Conservation (phyloP, 129 eudicot genomes). For the Apium graveolens region DNA sequence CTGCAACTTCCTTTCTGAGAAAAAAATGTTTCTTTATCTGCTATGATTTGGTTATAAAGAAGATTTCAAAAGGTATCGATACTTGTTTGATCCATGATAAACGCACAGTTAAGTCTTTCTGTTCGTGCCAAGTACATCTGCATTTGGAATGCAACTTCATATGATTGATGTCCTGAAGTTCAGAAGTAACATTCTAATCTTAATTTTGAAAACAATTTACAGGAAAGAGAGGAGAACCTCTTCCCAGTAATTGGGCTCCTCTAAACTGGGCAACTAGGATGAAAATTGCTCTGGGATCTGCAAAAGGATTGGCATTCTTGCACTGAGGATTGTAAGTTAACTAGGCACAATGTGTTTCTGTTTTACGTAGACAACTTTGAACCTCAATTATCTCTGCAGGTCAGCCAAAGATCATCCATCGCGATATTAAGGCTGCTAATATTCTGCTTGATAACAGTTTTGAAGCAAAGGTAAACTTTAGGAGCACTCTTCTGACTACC, state of each 20-base stretch:
- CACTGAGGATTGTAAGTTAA: constrained; percentile 82
- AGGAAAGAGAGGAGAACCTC: constrained; percentile 38
- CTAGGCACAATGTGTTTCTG: background rate
- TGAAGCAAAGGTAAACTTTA: constrained; percentile 62
- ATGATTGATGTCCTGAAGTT: background rate
- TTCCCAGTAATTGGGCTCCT: constrained; percentile 10
- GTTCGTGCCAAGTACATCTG: background rate
- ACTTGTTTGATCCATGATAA: background rate
- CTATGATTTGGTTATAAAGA: background rate
- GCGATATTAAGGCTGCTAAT: constrained; percentile 84
- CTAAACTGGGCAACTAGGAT: constrained; percentile 62
- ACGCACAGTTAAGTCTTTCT: background rate
- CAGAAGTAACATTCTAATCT: constrained; percentile 4
- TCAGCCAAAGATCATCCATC: constrained; percentile 84
- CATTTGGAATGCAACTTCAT: background rate
- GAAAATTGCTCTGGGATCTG: constrained; percentile 75
- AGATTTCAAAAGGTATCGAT: background rate
- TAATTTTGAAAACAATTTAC: constrained; percentile 9
- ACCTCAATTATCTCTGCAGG: constrained; percentile 34
- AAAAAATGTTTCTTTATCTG: background rate
- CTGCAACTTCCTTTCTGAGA: too few species aligned
- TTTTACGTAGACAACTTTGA: background rate
- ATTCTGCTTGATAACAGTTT: constrained; percentile 73
- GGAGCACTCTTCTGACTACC: background rate
- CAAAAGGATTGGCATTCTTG: constrained; percentile 81